Evolutionary conservation across 106 monocot genomes (phyloP).

Genomic region (Dendrobium officinale): DNA sequence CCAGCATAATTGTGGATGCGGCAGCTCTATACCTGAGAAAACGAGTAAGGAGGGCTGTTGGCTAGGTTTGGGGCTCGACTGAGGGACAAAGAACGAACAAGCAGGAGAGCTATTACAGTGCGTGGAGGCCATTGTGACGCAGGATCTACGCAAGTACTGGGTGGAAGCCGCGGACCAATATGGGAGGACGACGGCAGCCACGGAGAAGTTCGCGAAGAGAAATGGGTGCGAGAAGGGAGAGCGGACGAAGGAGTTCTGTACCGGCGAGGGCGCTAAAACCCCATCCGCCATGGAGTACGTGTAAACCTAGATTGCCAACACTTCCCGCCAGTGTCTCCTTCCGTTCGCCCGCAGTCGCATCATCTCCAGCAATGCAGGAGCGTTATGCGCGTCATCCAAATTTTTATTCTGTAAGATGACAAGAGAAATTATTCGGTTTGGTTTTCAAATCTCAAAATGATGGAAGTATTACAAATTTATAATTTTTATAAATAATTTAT

Average conservation of each 20-base stretch:
- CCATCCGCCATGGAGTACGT: not conserved
- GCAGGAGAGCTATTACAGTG: not conserved
- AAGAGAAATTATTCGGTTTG: too few relatives aligned
- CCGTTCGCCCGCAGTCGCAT: not conserved
- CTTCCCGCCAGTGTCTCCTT: not conserved
- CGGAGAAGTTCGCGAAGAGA: not conserved
- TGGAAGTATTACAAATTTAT: too few relatives aligned
- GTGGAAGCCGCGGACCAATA: not conserved
- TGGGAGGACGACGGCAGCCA: not conserved
- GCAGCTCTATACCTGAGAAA: not conserved
- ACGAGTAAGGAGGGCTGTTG: slow-evolving; percentile 8
- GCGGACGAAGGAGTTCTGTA: not conserved
- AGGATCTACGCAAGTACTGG: not conserved
- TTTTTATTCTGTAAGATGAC: too few relatives aligned
- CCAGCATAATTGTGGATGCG: not conserved
- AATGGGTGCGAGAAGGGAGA: not conserved
- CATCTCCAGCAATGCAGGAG: not conserved
- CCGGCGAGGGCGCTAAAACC: not conserved
- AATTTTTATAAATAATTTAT: too few relatives aligned
- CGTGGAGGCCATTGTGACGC: not conserved
- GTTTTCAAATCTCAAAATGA: too few relatives aligned
- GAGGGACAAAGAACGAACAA: not conserved
- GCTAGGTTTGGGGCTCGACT: not conserved
- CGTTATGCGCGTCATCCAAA: too few relatives aligned
- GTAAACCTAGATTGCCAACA: not conserved